phyloP scores from a whole-genome alignment of 2,329 filamentous ascomycete genomes.

The Fusarium gaditjirri region DNA sequence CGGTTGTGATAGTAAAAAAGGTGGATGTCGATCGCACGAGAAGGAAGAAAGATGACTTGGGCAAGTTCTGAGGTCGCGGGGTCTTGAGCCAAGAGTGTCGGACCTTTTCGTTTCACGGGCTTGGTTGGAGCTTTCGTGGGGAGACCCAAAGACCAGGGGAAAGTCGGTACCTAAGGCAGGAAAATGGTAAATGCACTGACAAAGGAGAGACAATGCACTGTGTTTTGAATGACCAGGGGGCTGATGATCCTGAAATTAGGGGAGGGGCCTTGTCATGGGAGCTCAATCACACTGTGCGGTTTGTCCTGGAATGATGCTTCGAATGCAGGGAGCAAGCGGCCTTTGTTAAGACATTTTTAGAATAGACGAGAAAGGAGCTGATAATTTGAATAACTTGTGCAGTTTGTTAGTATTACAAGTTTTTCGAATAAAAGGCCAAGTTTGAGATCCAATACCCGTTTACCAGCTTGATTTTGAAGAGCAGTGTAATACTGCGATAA shows the following conservation, averaged over 20 bases:
- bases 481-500: neutral
- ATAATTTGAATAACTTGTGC: neutral
- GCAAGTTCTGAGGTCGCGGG: conserved; percentile 46
- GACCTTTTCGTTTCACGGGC: conserved; percentile 43
- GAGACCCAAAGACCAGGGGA: conserved; percentile 35
- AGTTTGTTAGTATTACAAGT: neutral
- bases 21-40: conserved; percentile 43
- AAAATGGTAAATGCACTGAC: conserved; percentile 12
- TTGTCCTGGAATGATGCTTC: conserved; percentile 10
- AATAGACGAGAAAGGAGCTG: neutral
- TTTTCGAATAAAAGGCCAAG: neutral
- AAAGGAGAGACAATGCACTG: conserved; percentile 20
- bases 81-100: conserved; percentile 45
- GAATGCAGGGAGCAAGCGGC: neutral
- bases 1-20: conserved; percentile 31
- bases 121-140: conserved; percentile 46
- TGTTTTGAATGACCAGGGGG: conserved; percentile 4
- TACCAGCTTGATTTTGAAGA: neutral
- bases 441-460: neutral
- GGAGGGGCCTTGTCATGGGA: neutral
- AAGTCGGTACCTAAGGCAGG: conserved; percentile 40
- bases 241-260: neutral
- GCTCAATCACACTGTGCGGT: conserved; percentile 34
- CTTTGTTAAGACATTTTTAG: neutral
- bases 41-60: conserved; percentile 45